Conservation (phyloP, 768 basidiomycete species). For the Hypholoma sublateritium region DNA sequence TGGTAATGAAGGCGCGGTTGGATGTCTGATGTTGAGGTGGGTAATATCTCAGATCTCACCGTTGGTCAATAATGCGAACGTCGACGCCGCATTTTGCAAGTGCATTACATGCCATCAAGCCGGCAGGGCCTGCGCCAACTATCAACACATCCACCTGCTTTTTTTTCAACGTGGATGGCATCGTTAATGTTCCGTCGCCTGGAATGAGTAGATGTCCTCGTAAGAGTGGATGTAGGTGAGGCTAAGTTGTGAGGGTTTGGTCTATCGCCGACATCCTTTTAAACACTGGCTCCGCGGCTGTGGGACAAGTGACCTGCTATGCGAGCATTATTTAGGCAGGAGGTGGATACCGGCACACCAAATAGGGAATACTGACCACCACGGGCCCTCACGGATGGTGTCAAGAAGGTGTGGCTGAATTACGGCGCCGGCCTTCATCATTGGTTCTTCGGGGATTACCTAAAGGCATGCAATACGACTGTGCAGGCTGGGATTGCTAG, state of each 20-base stretch:
- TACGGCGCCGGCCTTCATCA: neutral
- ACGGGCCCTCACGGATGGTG: neutral
- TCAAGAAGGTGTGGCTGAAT: too few species aligned
- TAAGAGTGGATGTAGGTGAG: too few species aligned
- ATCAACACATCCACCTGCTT: constrained; percentile 57
- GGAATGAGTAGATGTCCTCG: too few species aligned
- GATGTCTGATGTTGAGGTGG: neutral
- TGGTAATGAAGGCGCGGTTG: neutral
- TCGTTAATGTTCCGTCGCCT: too few species aligned
- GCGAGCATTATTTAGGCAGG: neutral
- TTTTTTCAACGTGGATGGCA: constrained; percentile 3
- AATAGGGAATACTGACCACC: neutral
- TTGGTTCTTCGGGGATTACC: neutral
- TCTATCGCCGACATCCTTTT: too few species aligned
- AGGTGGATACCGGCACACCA: neutral
- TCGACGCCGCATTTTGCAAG: constrained; percentile 56
- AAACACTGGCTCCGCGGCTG: too few species aligned
- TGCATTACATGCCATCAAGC: constrained; percentile 71
- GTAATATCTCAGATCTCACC: constrained; percentile 29
- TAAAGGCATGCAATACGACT: neutral
- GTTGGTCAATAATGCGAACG: constrained; percentile 60
- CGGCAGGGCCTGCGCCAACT: constrained; percentile 59
- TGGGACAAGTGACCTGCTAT: too few species aligned
- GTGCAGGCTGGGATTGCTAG: constrained; percentile 1
- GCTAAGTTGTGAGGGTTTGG: too few species aligned